Base-by-base conservation (phyloP, 176 grass and related monocot genomes). In the Triticum aestivum region DNA sequence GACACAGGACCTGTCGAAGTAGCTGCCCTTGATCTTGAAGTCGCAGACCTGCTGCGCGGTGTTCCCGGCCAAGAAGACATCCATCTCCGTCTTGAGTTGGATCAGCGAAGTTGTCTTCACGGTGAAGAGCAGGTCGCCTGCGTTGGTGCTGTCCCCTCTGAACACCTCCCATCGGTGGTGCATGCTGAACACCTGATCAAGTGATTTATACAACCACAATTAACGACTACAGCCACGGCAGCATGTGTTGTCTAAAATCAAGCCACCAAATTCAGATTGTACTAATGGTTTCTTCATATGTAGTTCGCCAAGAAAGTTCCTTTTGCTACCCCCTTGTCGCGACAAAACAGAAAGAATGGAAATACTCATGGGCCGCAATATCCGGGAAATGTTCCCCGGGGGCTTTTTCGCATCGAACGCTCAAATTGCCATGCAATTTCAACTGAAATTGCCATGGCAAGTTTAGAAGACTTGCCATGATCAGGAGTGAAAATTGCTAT, bases 11-110 rank as follows among this genome's bases (percentile, higher is more conserved):
- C 86, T 79, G 27, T 92, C 86, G 6, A 89, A 87, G 63, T 87
- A 97, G 84, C 84, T 97, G 2, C 92, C 95, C 81, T 80, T 94
- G 70, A 97, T 87, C 92, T 91, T 94, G 84, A 94, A 97, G 69
- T 97, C 92, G 5, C 78, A 86, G 24, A 21, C 70, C 1, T 85
- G 75, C 21, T 91, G 54, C 0, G 56, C 51, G 1, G 92, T 90
- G 85, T 97, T 97, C 3, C 73, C 76, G 3, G 95, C 84, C 49
- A 97, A 70, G 85, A 94, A 97, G 26, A 97, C 79, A 11, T 94
- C 87, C 24, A 97, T 21, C 74, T 79, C 75, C 2, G 95, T 94
- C 75, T 94, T 94, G 0, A 91, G 23, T 13, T 97, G 95, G 63
- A 97, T 21, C 41, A 94, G 21, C 0, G 87, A 92, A 4, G 89